These are phyloP conservation scores for Hippophae tibetana DNA, from an alignment of 306 rosid species.

Conservation along the genomic window DNA sequence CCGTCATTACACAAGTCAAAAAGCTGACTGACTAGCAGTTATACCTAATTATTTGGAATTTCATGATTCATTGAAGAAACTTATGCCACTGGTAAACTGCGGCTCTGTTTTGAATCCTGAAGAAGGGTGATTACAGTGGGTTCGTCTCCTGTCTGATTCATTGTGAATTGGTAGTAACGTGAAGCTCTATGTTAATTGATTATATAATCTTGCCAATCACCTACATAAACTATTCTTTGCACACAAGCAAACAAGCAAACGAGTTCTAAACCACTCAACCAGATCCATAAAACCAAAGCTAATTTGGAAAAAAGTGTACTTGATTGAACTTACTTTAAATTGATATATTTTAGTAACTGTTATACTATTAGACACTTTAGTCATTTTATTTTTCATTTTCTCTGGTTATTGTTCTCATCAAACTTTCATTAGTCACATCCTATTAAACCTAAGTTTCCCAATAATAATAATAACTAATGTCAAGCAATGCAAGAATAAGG, in stretches of 20 bases:
- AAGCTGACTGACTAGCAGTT: not conserved
- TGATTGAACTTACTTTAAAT: too few relatives aligned
- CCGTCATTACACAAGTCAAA: not conserved
- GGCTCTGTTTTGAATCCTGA: not conserved
- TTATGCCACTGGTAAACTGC: not conserved
- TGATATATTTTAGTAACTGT: too few relatives aligned
- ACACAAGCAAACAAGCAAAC: not conserved
- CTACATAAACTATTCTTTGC: not conserved
- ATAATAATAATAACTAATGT: too few relatives aligned
- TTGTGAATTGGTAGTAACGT: not conserved
- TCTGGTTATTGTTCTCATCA: too few relatives aligned
- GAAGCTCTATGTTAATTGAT: not conserved
- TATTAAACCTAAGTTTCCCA: too few relatives aligned
- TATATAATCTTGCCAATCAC: too few relatives aligned
- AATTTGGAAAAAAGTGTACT: not conserved
- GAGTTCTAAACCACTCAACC: not conserved
- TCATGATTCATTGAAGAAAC: not conserved
- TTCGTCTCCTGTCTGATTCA: not conserved
- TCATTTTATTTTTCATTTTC: too few relatives aligned
- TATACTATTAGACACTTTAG: too few relatives aligned
- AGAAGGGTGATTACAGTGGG: not conserved
- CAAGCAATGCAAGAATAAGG: too few relatives aligned
- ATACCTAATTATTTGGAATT: not conserved
- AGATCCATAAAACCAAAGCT: constrained; percentile 1
- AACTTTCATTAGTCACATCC: too few relatives aligned